Base-by-base conservation (phyloP, 140 eudicot species). In the Erigeron philadelphicus region DNA sequence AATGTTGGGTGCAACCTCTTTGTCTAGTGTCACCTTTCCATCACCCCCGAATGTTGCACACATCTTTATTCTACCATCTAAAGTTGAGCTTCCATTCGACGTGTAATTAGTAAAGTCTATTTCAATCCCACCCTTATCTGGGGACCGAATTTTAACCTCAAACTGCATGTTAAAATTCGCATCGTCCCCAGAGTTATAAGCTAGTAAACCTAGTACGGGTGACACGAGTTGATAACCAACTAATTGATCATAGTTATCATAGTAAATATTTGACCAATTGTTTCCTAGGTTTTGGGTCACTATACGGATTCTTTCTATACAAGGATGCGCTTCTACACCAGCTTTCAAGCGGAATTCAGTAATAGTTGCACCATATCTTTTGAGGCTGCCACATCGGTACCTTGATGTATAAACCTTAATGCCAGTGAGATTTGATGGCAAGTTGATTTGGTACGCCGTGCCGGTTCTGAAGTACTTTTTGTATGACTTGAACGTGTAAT, bases 391-490 rank as follows among this genome's bases (percentile, higher is more conserved):
- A 10, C 98, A 93, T 7, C 98, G 87, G 16, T 84, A 79, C 41
- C 95, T 80, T 44, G 86, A 69, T 0, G 89, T 75, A 66, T 84
- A 71, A 12, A 87, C 94, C 25, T 45, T 61, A 54, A 89, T 86
- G 77, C 95, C 96, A 0, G 98, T 79, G 46, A 93, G 84, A 77
- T 93, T 89, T 43, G 87, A 73, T 0, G 98, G 98, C 21, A 89
- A 65, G 44, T 80, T 60, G 68, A 89, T 78, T 46, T 67, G 68
- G 70, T 89, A 88, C 0, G 78, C 59, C 67, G 64, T 80, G 21
- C 98, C 98, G 9, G 96, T 93, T 50, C 76, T 79, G 71, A 83
- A 83, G 72, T 68, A 40, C 46, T 74, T 83, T 67, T 56, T 62
- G 79, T 72, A 89, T 25, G 87, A 81, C 68, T 80, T 77, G 75